Evolutionary conservation across 2,329 filamentous ascomycete genomes (phyloP).

Genomic region (Drechslera avenae): DNA sequence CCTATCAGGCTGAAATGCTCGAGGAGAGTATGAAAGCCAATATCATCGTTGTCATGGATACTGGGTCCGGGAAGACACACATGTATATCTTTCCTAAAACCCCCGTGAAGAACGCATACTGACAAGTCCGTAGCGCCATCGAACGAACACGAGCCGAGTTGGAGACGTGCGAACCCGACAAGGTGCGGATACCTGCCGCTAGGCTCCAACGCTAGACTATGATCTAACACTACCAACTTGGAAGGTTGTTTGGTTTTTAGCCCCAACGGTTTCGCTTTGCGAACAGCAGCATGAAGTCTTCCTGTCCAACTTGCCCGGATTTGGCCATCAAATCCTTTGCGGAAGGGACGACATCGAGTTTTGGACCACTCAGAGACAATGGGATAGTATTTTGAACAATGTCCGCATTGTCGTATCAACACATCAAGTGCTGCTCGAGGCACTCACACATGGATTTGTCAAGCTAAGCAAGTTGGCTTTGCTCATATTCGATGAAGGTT

Average conservation of each 20-base stretch:
- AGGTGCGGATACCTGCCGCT: slow-evolving; percentile 34
- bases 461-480: slow-evolving; percentile 66
- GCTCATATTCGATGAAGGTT: slow-evolving; percentile 81
- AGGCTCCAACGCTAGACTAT: slow-evolving; percentile 1
- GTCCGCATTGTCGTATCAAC: slow-evolving; percentile 79
- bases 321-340: slow-evolving; percentile 66
- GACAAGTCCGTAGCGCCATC: slow-evolving; percentile 44
- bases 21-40: slow-evolving; percentile 52
- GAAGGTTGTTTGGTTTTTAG: slow-evolving; percentile 54
- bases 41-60: slow-evolving; percentile 57
- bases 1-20: slow-evolving; percentile 58
- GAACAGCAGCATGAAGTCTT: slow-evolving; percentile 52
- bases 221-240: slow-evolving; percentile 6
- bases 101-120: slow-evolving; percentile 2
- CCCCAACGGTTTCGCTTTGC: slow-evolving; percentile 54
- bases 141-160: slow-evolving; percentile 52
- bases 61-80: slow-evolving; percentile 57
- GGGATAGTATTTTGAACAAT: slow-evolving; percentile 69
- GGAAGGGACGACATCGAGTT: slow-evolving; percentile 72
- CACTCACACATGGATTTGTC: slow-evolving; percentile 76
- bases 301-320: slow-evolving; percentile 48
- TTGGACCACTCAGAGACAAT: slow-evolving; percentile 71
- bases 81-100: slow-evolving; percentile 31
- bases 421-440: slow-evolving; percentile 74
- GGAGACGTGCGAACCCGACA: slow-evolving; percentile 43